Evolutionary conservation across 306 rosid species (phyloP), one percentile per base, ranked within the genome.

Genomic region (Glycyrrhiza uralensis): DNA sequence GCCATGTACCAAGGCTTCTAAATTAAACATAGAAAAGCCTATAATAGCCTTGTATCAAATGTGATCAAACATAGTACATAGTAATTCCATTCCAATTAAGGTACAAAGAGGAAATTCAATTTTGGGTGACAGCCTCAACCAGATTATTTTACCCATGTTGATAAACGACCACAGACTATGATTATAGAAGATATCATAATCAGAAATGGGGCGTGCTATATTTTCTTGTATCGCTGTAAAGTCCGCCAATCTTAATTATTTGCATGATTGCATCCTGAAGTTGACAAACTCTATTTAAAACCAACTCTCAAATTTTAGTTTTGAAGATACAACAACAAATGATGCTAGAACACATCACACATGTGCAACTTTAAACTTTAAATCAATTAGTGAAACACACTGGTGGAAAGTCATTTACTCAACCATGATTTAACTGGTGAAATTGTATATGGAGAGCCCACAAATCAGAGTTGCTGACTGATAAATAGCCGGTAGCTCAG

Each of bases 401-500:
- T 19, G 5, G 42, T 10, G 24, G 12, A 42, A 42, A 28, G 39
- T 66, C 51, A 30, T 19, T 55, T 30, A 42, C 36, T 15, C 19
- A 26, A 38, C 20, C 41, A 29, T 30, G 51, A 33, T 15, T 35
- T 20, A 61, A 23, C 51, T 3, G 15, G n/a, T 57, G 35, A 71
- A 57, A 58, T 55, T 52, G 28, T 4, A 36, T 12, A 5, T 36
- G 5, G 7, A n/a, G 14, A 26, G n/a, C 56, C 54, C 44, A 24
- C 12, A 42, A 30, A 66, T 36, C 51, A 69, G 45, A 47, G 59
- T 64, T 51, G 33, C 41, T 5, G 1, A 28, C 54, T 41, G 38
- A 71, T 41, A 71, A 57, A 38, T 29, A 77, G 32, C 64, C 10
- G 12, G 72, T 22, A 45, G 33, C 42, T 47, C 39, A 64, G 64